These are phyloP conservation scores for Podospora sp. DNA, from an alignment of 495 filamentous ascomycete species.

Conservation along the genomic window DNA sequence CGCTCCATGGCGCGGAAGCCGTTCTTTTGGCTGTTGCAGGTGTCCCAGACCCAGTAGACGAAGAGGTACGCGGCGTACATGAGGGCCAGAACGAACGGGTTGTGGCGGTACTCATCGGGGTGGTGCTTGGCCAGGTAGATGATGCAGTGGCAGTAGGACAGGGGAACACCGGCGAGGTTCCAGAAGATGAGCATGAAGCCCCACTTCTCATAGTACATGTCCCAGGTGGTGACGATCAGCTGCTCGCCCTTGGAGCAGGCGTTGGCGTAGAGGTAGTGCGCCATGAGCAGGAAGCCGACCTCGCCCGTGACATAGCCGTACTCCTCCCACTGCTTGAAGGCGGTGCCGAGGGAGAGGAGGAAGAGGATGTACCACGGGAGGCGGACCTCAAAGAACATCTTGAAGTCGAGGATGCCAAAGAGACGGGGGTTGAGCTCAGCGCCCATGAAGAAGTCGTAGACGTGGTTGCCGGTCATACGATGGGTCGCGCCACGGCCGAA, in stretches of 20 bases:
- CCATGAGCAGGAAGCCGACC: conserved; percentile 84
- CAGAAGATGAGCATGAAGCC: conserved; percentile 99
- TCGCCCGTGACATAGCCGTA: conserved; percentile 93
- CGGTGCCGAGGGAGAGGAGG: conserved; percentile 72
- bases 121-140: conserved; percentile 90
- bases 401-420: conserved; percentile 93
- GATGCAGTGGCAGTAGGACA: conserved; percentile 96
- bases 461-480: conserved; percentile 85
- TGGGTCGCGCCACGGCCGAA: conserved; percentile 77
- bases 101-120: conserved; percentile 81
- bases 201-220: conserved; percentile 99
- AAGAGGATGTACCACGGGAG: conserved; percentile 96
- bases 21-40: conserved; percentile 92
- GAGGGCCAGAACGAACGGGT: conserved; percentile 62
- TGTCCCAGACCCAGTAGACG: conserved; percentile 92
- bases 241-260: conserved; percentile 97
- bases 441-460: conserved; percentile 99
- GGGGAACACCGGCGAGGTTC: conserved; percentile 94
- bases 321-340: conserved; percentile 82
- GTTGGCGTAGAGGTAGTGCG: conserved; percentile 95
- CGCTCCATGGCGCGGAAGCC: conserved; percentile 81
- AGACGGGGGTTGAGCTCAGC: conserved; percentile 95
- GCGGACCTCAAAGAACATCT: conserved; percentile 99
- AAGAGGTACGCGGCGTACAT: conserved; percentile 77
- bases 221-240: conserved; percentile 89